phyloP scores from a whole-genome alignment of 1,284 basidiomycete species.

The Omphalotus olearius region DNA sequence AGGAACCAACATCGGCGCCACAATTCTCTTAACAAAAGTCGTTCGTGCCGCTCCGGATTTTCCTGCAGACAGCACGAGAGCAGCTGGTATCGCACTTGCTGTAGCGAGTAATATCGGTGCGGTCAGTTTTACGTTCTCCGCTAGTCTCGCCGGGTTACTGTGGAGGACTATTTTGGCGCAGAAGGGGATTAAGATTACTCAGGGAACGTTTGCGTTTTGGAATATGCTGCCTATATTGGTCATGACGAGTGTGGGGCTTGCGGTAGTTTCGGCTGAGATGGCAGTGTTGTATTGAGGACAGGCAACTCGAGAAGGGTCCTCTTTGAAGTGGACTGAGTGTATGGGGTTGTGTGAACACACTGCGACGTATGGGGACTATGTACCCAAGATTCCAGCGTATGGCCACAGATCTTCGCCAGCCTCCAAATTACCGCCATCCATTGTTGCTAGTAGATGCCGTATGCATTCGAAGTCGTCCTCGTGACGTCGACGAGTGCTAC shows the following conservation, averaged over 20 bases:
- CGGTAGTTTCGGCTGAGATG: slow-evolving; percentile 63
- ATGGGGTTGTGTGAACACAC: no score
- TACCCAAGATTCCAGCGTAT: no score
- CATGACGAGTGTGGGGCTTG: slow-evolving; percentile 52
- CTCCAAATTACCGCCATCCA: no score
- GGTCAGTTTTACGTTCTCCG: slow-evolving; percentile 87
- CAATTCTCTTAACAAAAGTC: slow-evolving; percentile 75
- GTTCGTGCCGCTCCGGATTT: slow-evolving; percentile 34
- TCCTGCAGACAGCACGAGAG: slow-evolving; percentile 28
- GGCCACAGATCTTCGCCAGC: no score
- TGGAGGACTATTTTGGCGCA: slow-evolving; percentile 81
- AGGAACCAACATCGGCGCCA: slow-evolving; percentile 95
- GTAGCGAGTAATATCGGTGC: slow-evolving; percentile 89
- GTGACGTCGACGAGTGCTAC: no score
- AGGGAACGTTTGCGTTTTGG: slow-evolving; percentile 68
- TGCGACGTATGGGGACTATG: no score
- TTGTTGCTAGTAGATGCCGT: no score
- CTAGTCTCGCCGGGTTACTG: slow-evolving; percentile 86
- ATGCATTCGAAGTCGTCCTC: no score
- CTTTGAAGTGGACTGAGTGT: no score
- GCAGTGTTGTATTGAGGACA: slow-evolving; percentile 39
- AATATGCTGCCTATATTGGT: slow-evolving; percentile 58
- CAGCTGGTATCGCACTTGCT: slow-evolving; percentile 42
- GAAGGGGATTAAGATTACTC: slow-evolving; percentile 71
- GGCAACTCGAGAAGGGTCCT: no score